phyloP scores from a whole-genome alignment of 805 yeast genomes.

The Cyberlindnera maclurae region DNA sequence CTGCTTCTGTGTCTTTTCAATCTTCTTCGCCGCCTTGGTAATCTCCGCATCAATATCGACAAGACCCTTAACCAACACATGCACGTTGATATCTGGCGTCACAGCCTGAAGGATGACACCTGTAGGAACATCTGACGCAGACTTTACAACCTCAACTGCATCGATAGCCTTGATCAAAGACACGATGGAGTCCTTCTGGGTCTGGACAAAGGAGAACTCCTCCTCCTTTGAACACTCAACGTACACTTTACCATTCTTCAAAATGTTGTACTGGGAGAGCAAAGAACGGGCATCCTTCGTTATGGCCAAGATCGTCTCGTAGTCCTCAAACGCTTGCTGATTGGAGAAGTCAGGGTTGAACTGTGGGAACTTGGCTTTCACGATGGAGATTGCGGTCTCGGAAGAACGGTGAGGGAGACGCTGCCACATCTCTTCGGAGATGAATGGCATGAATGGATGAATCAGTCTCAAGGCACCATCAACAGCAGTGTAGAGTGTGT shows the following conservation, averaged over 20 bases:
- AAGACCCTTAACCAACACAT: conserved; percentile 88
- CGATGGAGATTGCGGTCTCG: conserved; percentile 65
- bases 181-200: conserved; percentile 81
- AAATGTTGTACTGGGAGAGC: conserved; percentile 81
- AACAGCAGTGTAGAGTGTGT: conserved; percentile 86
- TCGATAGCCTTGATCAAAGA: conserved; percentile 89
- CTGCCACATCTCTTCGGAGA: conserved; percentile 99
- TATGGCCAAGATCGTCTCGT: conserved; percentile 77
- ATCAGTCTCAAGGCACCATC: conserved; percentile 88
- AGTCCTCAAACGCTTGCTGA: conserved; percentile 59
- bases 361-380: conserved; percentile 73
- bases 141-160: conserved; percentile 56
- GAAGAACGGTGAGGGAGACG: conserved; percentile 83
- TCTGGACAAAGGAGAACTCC: conserved; percentile 44
- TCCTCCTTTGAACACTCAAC: conserved; percentile 59
- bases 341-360: conserved; percentile 56
- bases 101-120: conserved; percentile 89
- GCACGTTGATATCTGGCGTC: conserved; percentile 75
- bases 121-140: conserved; percentile 57
- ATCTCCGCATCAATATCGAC: conserved; percentile 91
- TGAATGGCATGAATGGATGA: conserved; percentile 97
- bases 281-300: conserved; percentile 90
- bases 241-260: conserved; percentile 80
- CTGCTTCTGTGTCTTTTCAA: conserved; percentile 55
- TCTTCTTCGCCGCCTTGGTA: conserved; percentile 70